These are phyloP conservation scores for Sedum album DNA, from an alignment of 164 flowering plant species.

Conservation along the genomic window DNA sequence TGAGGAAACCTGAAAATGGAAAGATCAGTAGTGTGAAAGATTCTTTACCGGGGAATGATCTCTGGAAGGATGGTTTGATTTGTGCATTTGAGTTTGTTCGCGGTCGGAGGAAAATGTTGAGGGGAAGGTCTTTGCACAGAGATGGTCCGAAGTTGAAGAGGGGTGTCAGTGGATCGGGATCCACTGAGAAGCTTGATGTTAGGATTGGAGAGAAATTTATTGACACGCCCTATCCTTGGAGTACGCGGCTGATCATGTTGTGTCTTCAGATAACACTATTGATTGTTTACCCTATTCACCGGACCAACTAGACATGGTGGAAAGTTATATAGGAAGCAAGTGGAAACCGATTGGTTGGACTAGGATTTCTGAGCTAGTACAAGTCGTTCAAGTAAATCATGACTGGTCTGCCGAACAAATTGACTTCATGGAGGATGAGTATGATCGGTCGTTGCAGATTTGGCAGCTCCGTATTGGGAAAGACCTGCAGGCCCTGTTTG, in stretches of 20 bases:
- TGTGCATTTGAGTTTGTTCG: conserved; percentile 82
- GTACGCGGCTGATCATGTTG: conserved; percentile 12
- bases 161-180: conserved; percentile 13
- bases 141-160: conserved; percentile 17
- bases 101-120: conserved; percentile 23
- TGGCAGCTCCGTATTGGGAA: conserved; percentile 95
- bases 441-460: conserved; percentile 72
- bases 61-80: conserved; percentile 89
- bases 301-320: conserved; percentile 17
- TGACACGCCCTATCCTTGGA: conserved; percentile 24
- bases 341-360: conserved; percentile 74
- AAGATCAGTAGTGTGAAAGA: conserved; percentile 30
- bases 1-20: conserved; percentile 33
- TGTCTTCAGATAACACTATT: conserved; percentile 19
- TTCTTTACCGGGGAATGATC: conserved; percentile 39
- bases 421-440: conserved; percentile 49
- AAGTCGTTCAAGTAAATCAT: conserved; percentile 54
- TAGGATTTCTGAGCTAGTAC: conserved; percentile 71
- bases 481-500: conserved; percentile 83
- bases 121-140: conserved; percentile 21
- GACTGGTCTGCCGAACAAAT: conserved; percentile 44
- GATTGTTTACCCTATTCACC: conserved; percentile 17
- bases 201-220: conserved; percentile 14
- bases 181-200: conserved; percentile 16
- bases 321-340: conserved; percentile 30